phyloP scores from a whole-genome alignment of 2,329 filamentous ascomycete genomes.

The Trichoderma sp. region DNA sequence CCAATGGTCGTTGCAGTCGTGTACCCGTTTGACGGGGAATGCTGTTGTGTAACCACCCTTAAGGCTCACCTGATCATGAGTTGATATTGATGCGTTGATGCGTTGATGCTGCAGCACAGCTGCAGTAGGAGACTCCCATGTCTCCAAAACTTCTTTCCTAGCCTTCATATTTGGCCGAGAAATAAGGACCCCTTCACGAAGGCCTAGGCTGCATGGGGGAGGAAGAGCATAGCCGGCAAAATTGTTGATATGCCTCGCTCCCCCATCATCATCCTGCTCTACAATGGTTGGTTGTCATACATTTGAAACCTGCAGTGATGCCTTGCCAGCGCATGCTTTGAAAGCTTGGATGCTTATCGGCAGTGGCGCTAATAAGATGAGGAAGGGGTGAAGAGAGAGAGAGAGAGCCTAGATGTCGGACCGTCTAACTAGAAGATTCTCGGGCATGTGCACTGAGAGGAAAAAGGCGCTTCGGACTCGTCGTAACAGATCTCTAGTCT shows the following conservation, averaged over 20 bases:
- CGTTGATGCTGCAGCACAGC: not conserved
- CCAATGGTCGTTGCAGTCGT: not conserved
- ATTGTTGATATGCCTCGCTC: not conserved
- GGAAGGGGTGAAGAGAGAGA: not conserved
- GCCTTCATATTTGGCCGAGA: not conserved
- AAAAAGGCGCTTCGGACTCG: slow-evolving; percentile 16
- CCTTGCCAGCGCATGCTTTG: not conserved
- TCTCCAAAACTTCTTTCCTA: not conserved
- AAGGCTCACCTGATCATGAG: not conserved
- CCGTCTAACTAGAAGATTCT: not conserved
- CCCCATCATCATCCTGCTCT: not conserved
- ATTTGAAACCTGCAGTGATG: not conserved
- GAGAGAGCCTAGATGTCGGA: not conserved
- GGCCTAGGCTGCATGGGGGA: not conserved
- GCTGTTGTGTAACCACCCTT: slow-evolving; percentile 1
- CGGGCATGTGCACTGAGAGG: slow-evolving; percentile 19
- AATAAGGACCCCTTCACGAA: not conserved
- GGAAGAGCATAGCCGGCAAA: not conserved
- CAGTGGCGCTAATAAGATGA: not conserved
- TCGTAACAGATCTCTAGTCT: slow-evolving; percentile 28
- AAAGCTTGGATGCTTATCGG: not conserved
- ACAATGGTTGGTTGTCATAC: not conserved
- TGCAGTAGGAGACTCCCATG: not conserved
- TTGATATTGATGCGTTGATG: not conserved
- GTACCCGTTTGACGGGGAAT: not conserved